These are phyloP conservation scores for Dryas drummondii DNA, from an alignment of 306 rosid species.

Conservation along the genomic window DNA sequence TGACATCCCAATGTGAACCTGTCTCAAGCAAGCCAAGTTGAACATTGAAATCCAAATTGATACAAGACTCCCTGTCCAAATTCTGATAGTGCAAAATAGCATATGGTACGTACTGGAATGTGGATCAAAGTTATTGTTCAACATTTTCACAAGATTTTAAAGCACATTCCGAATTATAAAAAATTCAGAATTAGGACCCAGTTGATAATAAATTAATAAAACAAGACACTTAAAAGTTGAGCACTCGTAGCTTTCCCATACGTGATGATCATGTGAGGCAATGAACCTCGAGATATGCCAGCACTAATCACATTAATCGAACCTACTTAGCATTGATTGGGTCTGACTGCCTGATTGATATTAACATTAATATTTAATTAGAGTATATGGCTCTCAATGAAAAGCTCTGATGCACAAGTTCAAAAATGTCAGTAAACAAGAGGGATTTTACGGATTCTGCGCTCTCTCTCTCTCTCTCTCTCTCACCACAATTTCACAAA, in stretches of 20 bases:
- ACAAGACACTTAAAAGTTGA: background rate
- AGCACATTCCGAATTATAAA: no score
- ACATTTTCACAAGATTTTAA: no score
- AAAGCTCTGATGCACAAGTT: slow-evolving; percentile 1
- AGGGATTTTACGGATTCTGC: no score
- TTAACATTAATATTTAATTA: background rate
- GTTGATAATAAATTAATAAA: background rate
- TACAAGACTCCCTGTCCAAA: background rate
- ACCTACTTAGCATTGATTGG: background rate
- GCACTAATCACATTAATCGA: background rate
- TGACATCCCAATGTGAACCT: slow-evolving; percentile 3
- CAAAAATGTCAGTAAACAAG: background rate
- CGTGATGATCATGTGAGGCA: slow-evolving; percentile 1
- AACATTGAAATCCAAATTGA: background rate
- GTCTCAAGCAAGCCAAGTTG: background rate
- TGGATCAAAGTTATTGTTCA: no score
- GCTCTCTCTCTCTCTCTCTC: no score
- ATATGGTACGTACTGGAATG: background rate
- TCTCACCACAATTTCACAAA: no score
- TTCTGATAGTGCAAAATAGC: background rate
- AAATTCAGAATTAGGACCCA: no score
- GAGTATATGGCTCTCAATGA: background rate
- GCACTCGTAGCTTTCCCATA: background rate
- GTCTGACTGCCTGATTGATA: background rate
- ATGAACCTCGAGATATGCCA: slow-evolving; percentile 18